phyloP scores from a whole-genome alignment of 371 early-diverging fungal species.

The Mortierella sp. region DNA sequence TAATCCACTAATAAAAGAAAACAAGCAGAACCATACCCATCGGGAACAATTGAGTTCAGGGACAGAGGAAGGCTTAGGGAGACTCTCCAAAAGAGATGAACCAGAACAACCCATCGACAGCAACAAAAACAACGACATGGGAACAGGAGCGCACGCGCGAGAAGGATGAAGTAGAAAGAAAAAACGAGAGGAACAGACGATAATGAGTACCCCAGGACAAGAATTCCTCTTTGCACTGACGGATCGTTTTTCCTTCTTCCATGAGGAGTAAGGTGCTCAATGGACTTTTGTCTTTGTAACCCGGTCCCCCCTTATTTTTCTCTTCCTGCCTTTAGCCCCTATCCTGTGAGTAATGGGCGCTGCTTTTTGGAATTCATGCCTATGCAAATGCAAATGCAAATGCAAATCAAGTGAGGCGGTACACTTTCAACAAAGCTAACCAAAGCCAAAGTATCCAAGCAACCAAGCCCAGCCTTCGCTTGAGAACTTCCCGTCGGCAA shows the following conservation, averaged over 20 bases:
- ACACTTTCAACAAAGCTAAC: background rate
- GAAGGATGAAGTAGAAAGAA: too few species aligned
- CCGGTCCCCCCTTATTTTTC: background rate
- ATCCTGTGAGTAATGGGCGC: background rate
- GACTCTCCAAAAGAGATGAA: background rate
- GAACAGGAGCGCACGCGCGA: background rate
- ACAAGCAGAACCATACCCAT: background rate
- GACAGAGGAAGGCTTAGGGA: background rate
- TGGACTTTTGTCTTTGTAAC: background rate
- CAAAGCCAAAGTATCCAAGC: too few species aligned
- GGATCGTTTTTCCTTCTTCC: background rate
- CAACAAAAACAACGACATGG: background rate
- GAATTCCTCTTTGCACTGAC: conserved; percentile 1
- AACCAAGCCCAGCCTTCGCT: too few species aligned
- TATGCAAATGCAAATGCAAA: background rate
- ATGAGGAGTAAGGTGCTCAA: background rate
- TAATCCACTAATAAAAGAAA: background rate
- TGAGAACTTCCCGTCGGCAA: background rate
- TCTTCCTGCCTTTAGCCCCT: background rate
- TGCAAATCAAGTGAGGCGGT: background rate
- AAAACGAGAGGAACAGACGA: background rate
- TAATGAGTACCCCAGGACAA: background rate
- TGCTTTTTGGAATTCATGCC: background rate
- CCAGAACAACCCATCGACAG: background rate
- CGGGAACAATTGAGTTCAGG: background rate